Percentiles rank a stretch among this genome's conserved stretches.
Conservation (phyloP, 257 asterid species). For the Salvia miltiorrhiza region DNA sequence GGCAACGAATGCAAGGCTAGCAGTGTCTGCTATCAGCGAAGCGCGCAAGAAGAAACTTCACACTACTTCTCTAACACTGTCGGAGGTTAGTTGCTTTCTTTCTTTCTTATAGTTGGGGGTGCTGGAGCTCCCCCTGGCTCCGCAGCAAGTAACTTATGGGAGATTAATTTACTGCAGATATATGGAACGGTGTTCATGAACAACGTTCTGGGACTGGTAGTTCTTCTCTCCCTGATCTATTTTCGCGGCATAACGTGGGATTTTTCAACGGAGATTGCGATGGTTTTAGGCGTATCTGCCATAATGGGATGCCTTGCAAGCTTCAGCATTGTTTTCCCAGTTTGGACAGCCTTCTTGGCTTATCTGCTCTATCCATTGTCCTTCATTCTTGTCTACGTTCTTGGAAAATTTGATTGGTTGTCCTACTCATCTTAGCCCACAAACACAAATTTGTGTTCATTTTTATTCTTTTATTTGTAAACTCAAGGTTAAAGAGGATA, state of each 20-base stretch:
- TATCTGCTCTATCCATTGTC: slow-evolving; percentile 47
- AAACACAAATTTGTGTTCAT: neutral
- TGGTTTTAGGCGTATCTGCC: slow-evolving; percentile 38
- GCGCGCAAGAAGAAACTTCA: slow-evolving; percentile 43
- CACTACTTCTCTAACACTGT: slow-evolving; percentile 55
- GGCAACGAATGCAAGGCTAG: slow-evolving; percentile 62
- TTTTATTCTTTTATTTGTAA: neutral
- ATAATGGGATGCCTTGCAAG: slow-evolving; percentile 45
- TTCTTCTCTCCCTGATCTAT: slow-evolving; percentile 42
- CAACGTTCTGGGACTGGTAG: slow-evolving; percentile 48
- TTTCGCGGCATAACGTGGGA: slow-evolving; percentile 43
- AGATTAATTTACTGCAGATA: slow-evolving; percentile 41
- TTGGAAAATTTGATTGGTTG: slow-evolving; percentile 35
- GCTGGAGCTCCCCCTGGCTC: too few species aligned
- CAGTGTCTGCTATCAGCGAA: slow-evolving; percentile 46
- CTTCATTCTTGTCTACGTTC: slow-evolving; percentile 37
- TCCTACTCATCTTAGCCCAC: slow-evolving; percentile 1
- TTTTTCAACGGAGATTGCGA: slow-evolving; percentile 38
- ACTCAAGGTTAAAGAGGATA: too few species aligned
- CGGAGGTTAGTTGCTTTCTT: slow-evolving; percentile 32
- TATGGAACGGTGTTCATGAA: slow-evolving; percentile 57
- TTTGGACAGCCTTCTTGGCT: slow-evolving; percentile 43
- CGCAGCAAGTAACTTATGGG: too few species aligned
- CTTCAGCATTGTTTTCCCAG: slow-evolving; percentile 32
- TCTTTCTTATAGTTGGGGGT: too few species aligned